Evolutionary conservation across 176 grass and related monocot species (phyloP), one percentile per base, ranked within the genome.

Genomic region (Triticum timopheevii): DNA sequence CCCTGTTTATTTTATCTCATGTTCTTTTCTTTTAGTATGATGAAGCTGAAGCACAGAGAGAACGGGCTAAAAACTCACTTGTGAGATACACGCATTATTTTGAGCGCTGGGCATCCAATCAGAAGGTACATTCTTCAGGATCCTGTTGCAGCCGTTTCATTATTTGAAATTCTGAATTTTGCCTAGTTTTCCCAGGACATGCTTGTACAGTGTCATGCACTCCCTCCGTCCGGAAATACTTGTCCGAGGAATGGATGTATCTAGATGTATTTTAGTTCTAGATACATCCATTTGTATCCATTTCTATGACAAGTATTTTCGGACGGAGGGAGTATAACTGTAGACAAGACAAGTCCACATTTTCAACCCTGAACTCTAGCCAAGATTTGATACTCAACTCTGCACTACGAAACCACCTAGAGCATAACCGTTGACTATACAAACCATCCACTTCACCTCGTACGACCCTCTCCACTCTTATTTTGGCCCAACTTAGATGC

Each of bases 1-100:
- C 12, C 49, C 78, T 61, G 16, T 66, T 65, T 22, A 61, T 76
- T 44, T 62, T 19, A 17, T 73, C 1, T 36, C 81, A 36, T 56
- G 65, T 74, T 61, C 44, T 82, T 84, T 13, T 45, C 12, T 71
- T 89, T 73, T 86, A 97, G 95, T 97, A 92, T 83, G 88, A 97
- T 84, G 95, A 97, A 84, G 73, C 92, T 86, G 96, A 98, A 93
- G 69, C 86, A 85, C 91, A 94, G 78, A 92, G 88, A 80, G 96
- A 98, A 89, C 95, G 91, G 85, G 93, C 96, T 82, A 98, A 98
- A 87, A 98, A 95, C 77, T 98, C 93, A 45, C 88, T 98, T 80
- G 93, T 96, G 81, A 92, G 96, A 91, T 98, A 98, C 65, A 94
- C 91, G 69, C 96, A 98, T 90, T 98, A 95, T 89, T 98, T 94